Conservation (phyloP, 2,329 filamentous ascomycete species). For the Trichoderma oligosporum region DNA sequence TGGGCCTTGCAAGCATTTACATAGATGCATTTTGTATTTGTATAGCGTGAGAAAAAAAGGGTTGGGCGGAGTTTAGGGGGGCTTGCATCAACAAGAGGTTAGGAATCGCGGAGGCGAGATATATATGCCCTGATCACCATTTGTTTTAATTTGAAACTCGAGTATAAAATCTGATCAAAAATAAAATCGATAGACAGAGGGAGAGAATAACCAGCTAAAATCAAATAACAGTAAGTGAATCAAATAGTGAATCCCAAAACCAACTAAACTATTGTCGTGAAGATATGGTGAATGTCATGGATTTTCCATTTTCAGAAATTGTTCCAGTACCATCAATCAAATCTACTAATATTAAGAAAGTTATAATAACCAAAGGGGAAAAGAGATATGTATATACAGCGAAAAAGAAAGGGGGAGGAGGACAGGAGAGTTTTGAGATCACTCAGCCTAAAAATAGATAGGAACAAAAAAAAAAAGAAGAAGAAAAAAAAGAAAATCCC, state of each 20-base stretch:
- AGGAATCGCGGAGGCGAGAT: background rate
- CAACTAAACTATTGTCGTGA: too few species aligned
- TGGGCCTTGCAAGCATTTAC: background rate
- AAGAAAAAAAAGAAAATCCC: background rate
- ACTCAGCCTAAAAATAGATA: background rate
- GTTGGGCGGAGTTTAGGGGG: constrained; percentile 5
- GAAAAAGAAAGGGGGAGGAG: background rate
- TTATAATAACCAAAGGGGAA: background rate
- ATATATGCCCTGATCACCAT: background rate
- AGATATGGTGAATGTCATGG: too few species aligned
- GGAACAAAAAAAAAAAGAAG: background rate
- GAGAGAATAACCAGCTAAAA: background rate
- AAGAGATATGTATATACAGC: constrained; percentile 1
- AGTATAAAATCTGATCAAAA: background rate
- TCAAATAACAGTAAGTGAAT: background rate
- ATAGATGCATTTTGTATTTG: constrained; percentile 7
- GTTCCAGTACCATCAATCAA: background rate
- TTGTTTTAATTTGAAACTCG: background rate
- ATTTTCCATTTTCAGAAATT: too few species aligned
- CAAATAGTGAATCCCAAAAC: background rate
- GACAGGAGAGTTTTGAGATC: background rate
- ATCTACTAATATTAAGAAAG: constrained; percentile 15
- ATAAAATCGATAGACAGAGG: background rate
- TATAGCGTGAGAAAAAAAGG: constrained; percentile 25
- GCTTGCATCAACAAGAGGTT: background rate